Evolutionary conservation across 805 yeast genomes (phyloP).

Genomic region (Diddensiella santjacobensis): DNA sequence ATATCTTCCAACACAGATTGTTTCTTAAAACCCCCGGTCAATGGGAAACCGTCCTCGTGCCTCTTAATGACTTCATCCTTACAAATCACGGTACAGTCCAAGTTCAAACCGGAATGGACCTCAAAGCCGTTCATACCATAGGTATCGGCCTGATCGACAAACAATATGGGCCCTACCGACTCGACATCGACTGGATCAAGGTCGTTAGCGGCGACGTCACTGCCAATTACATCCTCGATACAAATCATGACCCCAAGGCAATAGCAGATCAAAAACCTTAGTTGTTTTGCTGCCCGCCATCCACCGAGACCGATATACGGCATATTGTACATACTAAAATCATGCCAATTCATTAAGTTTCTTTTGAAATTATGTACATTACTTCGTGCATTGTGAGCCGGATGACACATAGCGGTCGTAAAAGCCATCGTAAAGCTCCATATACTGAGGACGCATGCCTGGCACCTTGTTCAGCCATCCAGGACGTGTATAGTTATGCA

Average conservation of each 20-base stretch:
- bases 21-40: slow-evolving; percentile 66
- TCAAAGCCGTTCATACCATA: slow-evolving; percentile 60
- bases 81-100: slow-evolving; percentile 77
- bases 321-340: slow-evolving; percentile 1
- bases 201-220: slow-evolving; percentile 45
- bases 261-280: no score
- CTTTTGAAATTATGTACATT: no score
- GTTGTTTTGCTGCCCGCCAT: no score
- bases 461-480: slow-evolving; percentile 13
- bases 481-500: slow-evolving; percentile 21
- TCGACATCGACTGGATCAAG: slow-evolving; percentile 69
- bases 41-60: slow-evolving; percentile 82
- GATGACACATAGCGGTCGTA: slow-evolving; percentile 15
- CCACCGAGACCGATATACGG: not conserved
- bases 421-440: slow-evolving; percentile 21
- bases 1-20: slow-evolving; percentile 76
- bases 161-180: slow-evolving; percentile 68
- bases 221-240: slow-evolving; percentile 5
- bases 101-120: slow-evolving; percentile 55
- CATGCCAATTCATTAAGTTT: no score
- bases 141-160: slow-evolving; percentile 78
- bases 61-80: slow-evolving; percentile 72
- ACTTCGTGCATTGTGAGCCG: slow-evolving; percentile 9
- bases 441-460: slow-evolving; percentile 6
- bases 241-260: no score